Evolutionary conservation across 306 rosid species (phyloP).

Genomic region (Vigna radiata): DNA sequence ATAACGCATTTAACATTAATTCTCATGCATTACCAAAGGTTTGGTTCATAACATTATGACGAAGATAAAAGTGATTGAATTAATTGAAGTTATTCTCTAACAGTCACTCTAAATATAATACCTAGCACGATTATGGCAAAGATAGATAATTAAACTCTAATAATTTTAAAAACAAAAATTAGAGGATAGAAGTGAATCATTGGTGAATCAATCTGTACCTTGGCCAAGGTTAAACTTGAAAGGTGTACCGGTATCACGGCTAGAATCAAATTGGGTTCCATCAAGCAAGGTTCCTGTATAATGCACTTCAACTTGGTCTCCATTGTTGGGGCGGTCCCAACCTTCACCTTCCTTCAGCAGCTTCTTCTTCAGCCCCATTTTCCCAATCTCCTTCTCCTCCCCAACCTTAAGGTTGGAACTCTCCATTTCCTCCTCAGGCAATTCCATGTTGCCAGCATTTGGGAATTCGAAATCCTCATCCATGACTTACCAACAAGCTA

Average conservation of each 20-base stretch:
- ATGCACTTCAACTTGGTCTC: constrained; percentile 92
- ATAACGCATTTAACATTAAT: background rate
- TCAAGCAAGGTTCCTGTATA: constrained; percentile 82
- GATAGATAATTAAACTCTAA: background rate
- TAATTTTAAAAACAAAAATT: background rate
- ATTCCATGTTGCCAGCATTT: constrained; percentile 44
- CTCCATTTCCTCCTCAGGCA: constrained; percentile 52
- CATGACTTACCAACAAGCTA: constrained; percentile 38
- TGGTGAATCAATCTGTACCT: constrained; percentile 47
- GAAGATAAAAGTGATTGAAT: background rate
- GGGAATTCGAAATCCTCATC: constrained; percentile 72
- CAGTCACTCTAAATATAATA: background rate
- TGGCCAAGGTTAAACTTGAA: constrained; percentile 81
- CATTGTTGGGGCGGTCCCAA: constrained; percentile 70
- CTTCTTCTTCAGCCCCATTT: constrained; percentile 76
- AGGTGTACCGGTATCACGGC: constrained; percentile 80
- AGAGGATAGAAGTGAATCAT: background rate
- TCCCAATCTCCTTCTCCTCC: constrained; percentile 81
- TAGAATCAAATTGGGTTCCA: constrained; percentile 81
- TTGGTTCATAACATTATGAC: background rate
- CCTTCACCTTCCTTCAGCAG: constrained; percentile 79
- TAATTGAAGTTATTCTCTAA: background rate
- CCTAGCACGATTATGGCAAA: background rate
- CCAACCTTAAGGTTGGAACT: constrained; percentile 65
- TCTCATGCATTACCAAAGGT: background rate